Conservation (phyloP, 2,329 filamentous ascomycete species). For the Arachnomyces sp. region DNA sequence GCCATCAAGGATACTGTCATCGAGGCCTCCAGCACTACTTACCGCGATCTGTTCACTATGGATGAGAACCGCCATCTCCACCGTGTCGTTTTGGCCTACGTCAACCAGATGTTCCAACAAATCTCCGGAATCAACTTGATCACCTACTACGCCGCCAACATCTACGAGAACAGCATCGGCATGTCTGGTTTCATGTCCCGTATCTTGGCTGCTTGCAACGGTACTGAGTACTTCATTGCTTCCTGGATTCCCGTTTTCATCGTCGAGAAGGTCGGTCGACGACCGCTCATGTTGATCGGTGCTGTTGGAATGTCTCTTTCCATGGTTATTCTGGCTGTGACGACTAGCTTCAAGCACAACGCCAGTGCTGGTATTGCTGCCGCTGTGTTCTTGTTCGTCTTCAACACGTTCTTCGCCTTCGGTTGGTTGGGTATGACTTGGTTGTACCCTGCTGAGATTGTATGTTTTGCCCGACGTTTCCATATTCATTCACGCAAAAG, state of each 20-base stretch:
- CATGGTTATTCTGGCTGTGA: constrained; percentile 52
- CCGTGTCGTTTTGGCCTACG: constrained; percentile 47
- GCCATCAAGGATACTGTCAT: constrained; percentile 47
- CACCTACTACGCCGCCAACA: constrained; percentile 38
- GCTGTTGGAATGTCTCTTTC: constrained; percentile 54
- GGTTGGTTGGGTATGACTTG: constrained; percentile 55
- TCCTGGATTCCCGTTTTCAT: constrained; percentile 44
- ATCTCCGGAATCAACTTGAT: constrained; percentile 39
- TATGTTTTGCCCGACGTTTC: constrained; percentile 22
- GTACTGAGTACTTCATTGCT: constrained; percentile 46
- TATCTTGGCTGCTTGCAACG: constrained; percentile 46
- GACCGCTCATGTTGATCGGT: constrained; percentile 64
- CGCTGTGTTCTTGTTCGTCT: constrained; percentile 52
- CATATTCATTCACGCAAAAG: neutral
- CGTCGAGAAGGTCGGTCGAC: constrained; percentile 45
- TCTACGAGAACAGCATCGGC: constrained; percentile 36
- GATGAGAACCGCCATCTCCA: constrained; percentile 49
- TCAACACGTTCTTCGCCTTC: constrained; percentile 54
- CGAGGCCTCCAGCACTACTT: constrained; percentile 44
- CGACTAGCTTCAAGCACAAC: constrained; percentile 29
- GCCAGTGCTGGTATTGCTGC: constrained; percentile 34
- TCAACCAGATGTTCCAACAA: constrained; percentile 50
- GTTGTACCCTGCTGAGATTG: constrained; percentile 55
- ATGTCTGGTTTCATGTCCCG: constrained; percentile 35
- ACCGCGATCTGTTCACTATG: constrained; percentile 52